Base-by-base conservation (phyloP, 2,329 filamentous ascomycete species). In the Phialemonium atrogriseum region DNA sequence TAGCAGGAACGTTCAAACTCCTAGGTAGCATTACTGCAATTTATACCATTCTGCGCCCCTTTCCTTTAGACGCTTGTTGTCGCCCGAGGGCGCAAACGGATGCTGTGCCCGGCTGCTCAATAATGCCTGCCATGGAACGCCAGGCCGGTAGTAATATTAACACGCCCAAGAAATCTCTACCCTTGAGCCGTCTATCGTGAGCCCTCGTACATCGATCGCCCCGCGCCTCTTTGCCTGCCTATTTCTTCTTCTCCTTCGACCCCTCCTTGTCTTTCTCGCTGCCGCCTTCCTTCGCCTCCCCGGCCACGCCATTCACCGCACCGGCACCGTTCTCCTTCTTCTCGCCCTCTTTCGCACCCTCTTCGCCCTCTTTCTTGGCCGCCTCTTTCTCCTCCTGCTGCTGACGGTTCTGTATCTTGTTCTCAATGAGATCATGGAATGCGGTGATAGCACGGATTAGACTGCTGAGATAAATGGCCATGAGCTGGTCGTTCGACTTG, bases 371-470 rank as follows among this genome's bases (percentile, higher is more conserved):
- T 52, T 87, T 85, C 64, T 85, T 85, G 50, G 81, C 77, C 27
- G 68, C 73, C 48, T 96, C 89, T 64, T 89, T 89, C 52, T 98
- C 91, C 54, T 96, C 91, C 52, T 93, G 84, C 58, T 93, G 85
- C 62, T 96, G 88, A 57, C 89, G 77, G 64, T 98, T 98, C 67
- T 96, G 89, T 46, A 96, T 95, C 74, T 98, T 98, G 70, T 98
- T 98, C 68, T 98, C 91, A 45, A 98, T 98, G 46, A 98, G 66
- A 56, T 98, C 91, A 59, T 98, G 91, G 80, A 96, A 98, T 7
- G 91, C 91, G 10, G 91, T 96, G 53, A 98, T 98, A 35, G 91
- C 91, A 39, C 91, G 77, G 61, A 98, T 96, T 66, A 96, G 66
- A 65, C 85, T 94, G 64, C 85, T 94, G 33, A 98, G 71, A 61